A percentile compares a stretch with the other conserved stretches of the same genome.
Conservation (phyloP, 768 basidiomycete species). For the Favolaschia claudopus region DNA sequence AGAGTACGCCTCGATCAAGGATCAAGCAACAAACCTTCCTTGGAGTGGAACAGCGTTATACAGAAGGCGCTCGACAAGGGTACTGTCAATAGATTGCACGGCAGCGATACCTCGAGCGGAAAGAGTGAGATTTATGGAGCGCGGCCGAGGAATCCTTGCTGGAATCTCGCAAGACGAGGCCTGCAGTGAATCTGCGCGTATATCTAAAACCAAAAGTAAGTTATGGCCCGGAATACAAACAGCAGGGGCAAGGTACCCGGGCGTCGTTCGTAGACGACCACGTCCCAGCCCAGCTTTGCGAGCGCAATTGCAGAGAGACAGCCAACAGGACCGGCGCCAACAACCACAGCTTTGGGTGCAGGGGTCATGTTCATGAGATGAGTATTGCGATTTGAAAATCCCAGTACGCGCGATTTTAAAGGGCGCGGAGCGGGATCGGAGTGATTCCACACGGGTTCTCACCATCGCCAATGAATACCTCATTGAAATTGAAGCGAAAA, state of each 20-base stretch:
- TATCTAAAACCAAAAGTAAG: not conserved
- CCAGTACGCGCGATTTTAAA: too few relatives aligned
- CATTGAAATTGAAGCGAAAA: too few relatives aligned
- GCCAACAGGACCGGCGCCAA: conserved; percentile 67
- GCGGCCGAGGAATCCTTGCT: too few relatives aligned
- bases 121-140: conserved; percentile 82
- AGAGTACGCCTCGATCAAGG: too few relatives aligned
- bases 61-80: conserved; percentile 58
- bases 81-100: conserved; percentile 64
- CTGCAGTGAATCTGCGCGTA: not conserved
- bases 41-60: conserved; percentile 74
- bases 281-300: conserved; percentile 71
- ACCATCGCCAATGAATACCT: too few relatives aligned
- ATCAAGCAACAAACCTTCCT: too few relatives aligned
- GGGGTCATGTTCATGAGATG: too few relatives aligned
- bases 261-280: conserved; percentile 65
- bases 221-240: not conserved
- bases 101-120: conserved; percentile 78
- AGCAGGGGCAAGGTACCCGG: conserved; percentile 44
- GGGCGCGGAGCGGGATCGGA: too few relatives aligned
- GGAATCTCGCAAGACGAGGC: conserved; percentile 22
- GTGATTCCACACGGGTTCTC: too few relatives aligned
- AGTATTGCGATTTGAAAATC: too few relatives aligned
- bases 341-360: conserved; percentile 22
- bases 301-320: conserved; percentile 73